Percentiles rank a stretch among this genome's conserved stretches.
Conservation (phyloP, 331 rosid species). For the Pyracantha coccinea region DNA sequence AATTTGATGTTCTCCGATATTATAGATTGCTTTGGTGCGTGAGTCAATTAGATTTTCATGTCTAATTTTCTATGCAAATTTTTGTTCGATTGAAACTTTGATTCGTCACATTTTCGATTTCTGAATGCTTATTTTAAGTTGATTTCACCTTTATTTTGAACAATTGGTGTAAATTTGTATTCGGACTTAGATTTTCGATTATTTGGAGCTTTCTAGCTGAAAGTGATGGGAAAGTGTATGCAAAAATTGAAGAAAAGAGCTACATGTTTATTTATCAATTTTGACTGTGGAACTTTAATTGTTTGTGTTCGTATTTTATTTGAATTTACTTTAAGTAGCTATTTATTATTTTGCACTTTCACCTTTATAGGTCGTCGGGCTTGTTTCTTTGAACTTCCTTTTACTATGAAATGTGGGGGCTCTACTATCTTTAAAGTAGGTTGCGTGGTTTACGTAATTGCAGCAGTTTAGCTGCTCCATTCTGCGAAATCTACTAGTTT, state of each 20-base stretch:
- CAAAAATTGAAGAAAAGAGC: not conserved
- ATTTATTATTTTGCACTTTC: too few species aligned
- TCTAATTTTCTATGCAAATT: not conserved
- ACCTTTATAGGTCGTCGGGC: too few species aligned
- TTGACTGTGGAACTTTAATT: not conserved
- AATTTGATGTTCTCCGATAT: slow-evolving; percentile 46
- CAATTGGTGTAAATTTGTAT: not conserved
- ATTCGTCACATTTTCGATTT: not conserved
- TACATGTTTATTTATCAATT: not conserved
- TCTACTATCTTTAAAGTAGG: not conserved
- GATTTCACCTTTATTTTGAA: not conserved
- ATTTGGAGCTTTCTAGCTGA: not conserved
- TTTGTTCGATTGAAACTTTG: slow-evolving; percentile 4
- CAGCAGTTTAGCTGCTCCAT: not conserved
- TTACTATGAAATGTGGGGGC: not conserved
- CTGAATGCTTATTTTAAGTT: not conserved
- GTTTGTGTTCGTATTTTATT: too few species aligned
- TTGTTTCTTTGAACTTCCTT: not conserved
- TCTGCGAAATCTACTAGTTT: too few species aligned
- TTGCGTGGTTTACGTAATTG: not conserved
- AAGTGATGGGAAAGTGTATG: not conserved
- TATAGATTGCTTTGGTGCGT: slow-evolving; percentile 54
- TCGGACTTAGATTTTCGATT: too few species aligned
- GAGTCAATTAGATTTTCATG: slow-evolving; percentile 3
- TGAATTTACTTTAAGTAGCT: too few species aligned